phyloP scores from a whole-genome alignment of 1,284 basidiomycete genomes.

The Ceratobasidium sp. region DNA sequence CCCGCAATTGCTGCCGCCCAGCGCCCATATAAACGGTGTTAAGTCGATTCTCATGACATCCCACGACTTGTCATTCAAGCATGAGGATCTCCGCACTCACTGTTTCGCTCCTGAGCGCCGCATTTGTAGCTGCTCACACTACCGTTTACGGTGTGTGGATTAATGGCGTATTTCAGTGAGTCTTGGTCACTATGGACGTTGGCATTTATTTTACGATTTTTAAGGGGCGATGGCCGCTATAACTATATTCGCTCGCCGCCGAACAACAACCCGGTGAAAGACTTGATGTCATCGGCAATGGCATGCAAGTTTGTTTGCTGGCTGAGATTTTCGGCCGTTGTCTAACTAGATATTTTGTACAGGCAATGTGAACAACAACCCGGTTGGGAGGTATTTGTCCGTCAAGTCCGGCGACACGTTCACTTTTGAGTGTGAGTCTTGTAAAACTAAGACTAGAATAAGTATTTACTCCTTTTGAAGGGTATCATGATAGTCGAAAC shows the following conservation, averaged over 20 bases:
- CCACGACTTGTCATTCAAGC: not conserved
- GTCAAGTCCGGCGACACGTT: slow-evolving; percentile 40
- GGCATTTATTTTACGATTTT: not conserved
- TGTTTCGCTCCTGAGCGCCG: slow-evolving; percentile 30
- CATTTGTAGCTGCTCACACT: slow-evolving; percentile 30
- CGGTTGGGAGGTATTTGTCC: slow-evolving; percentile 11
- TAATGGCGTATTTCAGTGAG: slow-evolving; percentile 44
- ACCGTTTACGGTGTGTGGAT: slow-evolving; percentile 44
- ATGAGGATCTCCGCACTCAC: slow-evolving; percentile 32
- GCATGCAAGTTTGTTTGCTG: slow-evolving; percentile 26
- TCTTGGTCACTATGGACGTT: not conserved
- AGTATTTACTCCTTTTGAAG: not conserved
- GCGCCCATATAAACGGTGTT: slow-evolving; percentile 1
- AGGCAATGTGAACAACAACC: slow-evolving; percentile 42
- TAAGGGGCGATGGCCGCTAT: slow-evolving; percentile 40
- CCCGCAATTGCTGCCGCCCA: not conserved
- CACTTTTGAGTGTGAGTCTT: slow-evolving; percentile 40
- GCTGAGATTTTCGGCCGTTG: not conserved
- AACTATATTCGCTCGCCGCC: slow-evolving; percentile 44
- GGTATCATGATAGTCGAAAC: slow-evolving; percentile 29
- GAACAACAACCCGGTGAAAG: slow-evolving; percentile 44
- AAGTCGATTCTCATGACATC: not conserved
- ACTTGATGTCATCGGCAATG: slow-evolving; percentile 41
- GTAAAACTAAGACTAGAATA: not conserved
- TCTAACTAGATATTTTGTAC: not conserved